phyloP scores from a whole-genome alignment of 2,329 filamentous ascomycete species.

The Phoma sp. region DNA sequence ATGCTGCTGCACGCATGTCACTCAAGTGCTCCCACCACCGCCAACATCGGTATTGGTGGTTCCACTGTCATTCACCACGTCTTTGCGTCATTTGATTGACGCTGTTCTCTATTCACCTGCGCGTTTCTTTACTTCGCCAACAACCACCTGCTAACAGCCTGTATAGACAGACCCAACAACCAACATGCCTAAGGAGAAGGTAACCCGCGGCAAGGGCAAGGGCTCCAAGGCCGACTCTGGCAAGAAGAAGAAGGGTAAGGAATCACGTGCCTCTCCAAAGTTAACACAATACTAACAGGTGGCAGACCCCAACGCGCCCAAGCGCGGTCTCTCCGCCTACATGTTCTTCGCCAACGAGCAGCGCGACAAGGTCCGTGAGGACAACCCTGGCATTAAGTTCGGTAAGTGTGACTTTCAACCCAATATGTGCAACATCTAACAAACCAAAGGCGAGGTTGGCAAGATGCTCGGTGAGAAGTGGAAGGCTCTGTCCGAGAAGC shows the following conservation, averaged over 20 bases:
- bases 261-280: slow-evolving; percentile 20
- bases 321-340: slow-evolving; percentile 99
- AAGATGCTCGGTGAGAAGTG: slow-evolving; percentile 98
- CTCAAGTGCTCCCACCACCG: slow-evolving; percentile 22
- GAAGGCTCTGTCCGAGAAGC: slow-evolving; percentile 95
- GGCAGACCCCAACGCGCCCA: slow-evolving; percentile 93
- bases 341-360: slow-evolving; percentile 99
- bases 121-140: slow-evolving; percentile 5
- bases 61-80: slow-evolving; percentile 7
- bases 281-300: slow-evolving; percentile 15
- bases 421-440: slow-evolving; percentile 24
- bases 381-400: slow-evolving; percentile 97
- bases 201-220: slow-evolving; percentile 68
- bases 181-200: slow-evolving; percentile 74
- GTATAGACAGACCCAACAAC: slow-evolving; percentile 16
- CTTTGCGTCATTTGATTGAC: slow-evolving; percentile 7
- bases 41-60: slow-evolving; percentile 10
- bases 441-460: slow-evolving; percentile 82
- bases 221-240: slow-evolving; percentile 60
- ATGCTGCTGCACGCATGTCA: slow-evolving; percentile 25
- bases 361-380: slow-evolving; percentile 96
- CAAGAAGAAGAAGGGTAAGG: slow-evolving; percentile 76
- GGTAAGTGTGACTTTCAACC: slow-evolving; percentile 61
- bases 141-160: slow-evolving; percentile 22
- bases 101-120: slow-evolving; percentile 2